Evolutionary conservation across 495 filamentous ascomycete species (phyloP).

Genomic region (Neurospora sp.): DNA sequence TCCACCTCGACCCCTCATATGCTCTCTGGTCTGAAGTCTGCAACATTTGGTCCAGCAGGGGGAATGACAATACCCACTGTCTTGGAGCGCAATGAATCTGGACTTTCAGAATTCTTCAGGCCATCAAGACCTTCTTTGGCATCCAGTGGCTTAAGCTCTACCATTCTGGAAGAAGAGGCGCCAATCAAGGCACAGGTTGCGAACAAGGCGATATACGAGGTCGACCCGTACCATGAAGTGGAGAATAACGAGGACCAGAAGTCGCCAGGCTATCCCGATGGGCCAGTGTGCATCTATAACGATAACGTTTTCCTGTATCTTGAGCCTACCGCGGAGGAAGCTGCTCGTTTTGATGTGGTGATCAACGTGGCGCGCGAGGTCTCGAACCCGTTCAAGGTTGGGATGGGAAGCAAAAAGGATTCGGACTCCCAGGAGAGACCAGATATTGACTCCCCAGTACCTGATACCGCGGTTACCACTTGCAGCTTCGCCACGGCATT

Average conservation of each 20-base stretch:
- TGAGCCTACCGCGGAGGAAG: slow-evolving; percentile 80
- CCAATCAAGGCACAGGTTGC: slow-evolving; percentile 53
- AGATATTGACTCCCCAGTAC: slow-evolving; percentile 40
- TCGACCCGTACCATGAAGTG: slow-evolving; percentile 40
- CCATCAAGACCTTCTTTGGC: slow-evolving; percentile 27
- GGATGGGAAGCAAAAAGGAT: slow-evolving; percentile 18
- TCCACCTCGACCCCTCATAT: slow-evolving; percentile 47
- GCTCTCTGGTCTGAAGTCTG: slow-evolving; percentile 39
- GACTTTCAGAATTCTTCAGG: slow-evolving; percentile 37
- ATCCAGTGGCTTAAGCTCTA: slow-evolving; percentile 22
- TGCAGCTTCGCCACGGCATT: slow-evolving; percentile 65
- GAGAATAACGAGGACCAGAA: slow-evolving; percentile 64
- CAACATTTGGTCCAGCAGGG: slow-evolving; percentile 41
- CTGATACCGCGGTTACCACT: slow-evolving; percentile 60
- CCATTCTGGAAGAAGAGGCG: slow-evolving; percentile 68
- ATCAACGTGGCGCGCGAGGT: slow-evolving; percentile 96
- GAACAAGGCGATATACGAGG: slow-evolving; percentile 39
- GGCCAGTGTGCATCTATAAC: slow-evolving; percentile 84
- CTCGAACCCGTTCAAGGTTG: slow-evolving; percentile 63
- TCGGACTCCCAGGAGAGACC: slow-evolving; percentile 8
- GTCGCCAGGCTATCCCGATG: slow-evolving; percentile 84
- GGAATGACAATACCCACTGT: slow-evolving; percentile 45
- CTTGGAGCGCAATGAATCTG: slow-evolving; percentile 37
- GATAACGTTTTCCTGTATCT: slow-evolving; percentile 88
- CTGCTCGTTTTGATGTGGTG: slow-evolving; percentile 78